A percentile compares a stretch with the other conserved stretches of the same genome.
Evolutionary conservation across 768 basidiomycete genomes (phyloP).

Genomic region (Kwoniella dendrophila): DNA sequence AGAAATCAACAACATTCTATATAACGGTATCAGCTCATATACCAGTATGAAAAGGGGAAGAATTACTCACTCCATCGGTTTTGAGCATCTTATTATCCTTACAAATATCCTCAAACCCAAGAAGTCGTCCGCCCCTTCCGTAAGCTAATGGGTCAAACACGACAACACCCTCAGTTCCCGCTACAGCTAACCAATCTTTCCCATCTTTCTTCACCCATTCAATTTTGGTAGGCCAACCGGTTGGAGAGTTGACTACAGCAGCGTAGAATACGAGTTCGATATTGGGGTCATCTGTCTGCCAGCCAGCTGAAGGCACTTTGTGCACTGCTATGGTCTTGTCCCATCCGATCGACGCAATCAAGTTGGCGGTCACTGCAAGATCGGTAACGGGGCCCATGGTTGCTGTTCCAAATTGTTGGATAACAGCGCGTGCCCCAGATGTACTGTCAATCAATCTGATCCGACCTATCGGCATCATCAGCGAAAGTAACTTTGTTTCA

Average conservation of each 20-base stretch:
- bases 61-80: slow-evolving; percentile 41
- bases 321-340: slow-evolving; percentile 31
- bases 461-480: slow-evolving; percentile 23
- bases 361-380: slow-evolving; percentile 32
- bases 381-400: slow-evolving; percentile 31
- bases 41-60: not conserved
- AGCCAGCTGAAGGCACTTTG: slow-evolving; percentile 29
- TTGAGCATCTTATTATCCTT: slow-evolving; percentile 28
- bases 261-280: not conserved
- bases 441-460: slow-evolving; percentile 38
- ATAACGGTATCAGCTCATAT: slow-evolving; percentile 2
- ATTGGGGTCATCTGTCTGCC: slow-evolving; percentile 35
- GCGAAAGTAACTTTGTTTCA: not conserved
- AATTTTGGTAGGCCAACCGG: slow-evolving; percentile 26
- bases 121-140: not conserved
- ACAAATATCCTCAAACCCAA: not conserved
- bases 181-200: slow-evolving; percentile 31
- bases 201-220: slow-evolving; percentile 39
- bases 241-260: not conserved
- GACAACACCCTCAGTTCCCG: slow-evolving; percentile 35
- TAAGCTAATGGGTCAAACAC: slow-evolving; percentile 24
- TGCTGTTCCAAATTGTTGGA: slow-evolving; percentile 23
- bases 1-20: slow-evolving; percentile 38
- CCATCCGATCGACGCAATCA: slow-evolving; percentile 33
- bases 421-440: slow-evolving; percentile 32